Evolutionary conservation across 2,329 filamentous ascomycete species (phyloP), one percentile per base, ranked within the genome.

Genomic region (Pleurostoma richardsiae): DNA sequence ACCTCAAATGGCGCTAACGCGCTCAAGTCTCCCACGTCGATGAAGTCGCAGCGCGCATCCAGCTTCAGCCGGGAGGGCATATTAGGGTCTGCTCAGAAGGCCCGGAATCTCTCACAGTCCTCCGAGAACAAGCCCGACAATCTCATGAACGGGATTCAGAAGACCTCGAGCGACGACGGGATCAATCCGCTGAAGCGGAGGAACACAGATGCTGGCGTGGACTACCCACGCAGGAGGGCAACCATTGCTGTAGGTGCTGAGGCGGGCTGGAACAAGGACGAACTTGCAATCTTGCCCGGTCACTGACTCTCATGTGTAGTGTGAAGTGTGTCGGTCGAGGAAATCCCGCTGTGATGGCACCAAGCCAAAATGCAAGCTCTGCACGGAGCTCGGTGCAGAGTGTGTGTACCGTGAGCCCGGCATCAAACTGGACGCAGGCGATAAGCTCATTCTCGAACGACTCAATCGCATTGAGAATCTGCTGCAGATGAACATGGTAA

Each of bases 401-500:
- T 94, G 88, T 65, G 78, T 91, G 54, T 94, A 94, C 64, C 80
- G 88, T 52, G 88, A 94, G 62, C 88, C 88, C 5, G 88, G 88
- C 3, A 88, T 92, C 71, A 94, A 94, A 68, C 79, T 94, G 7
- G 88, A 94, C 62, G 87, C 88, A 33, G 88, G 88, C 54, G 88
- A 92, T 71, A 92, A 91, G 68, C 73, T 94, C 47, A 94, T 94
- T 51, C 70, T 94, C 36, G 88, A 92, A 61, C 84, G 86, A 47
- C 73, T 94, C 33, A 82, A 78, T 56, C 82, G 86, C 45, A 91
- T 94, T 57, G 88, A 94, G 64, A 85, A 76, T 43, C 70, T 94
- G 40, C 73, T 94, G n/a, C 86, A 91, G 61, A 82, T 84, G 52
- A 86, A 73, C 54, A 69, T 90, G 54, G 70, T 77, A 26, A 66